A percentile compares a stretch with the other conserved stretches of the same genome.
phyloP scores from a whole-genome alignment of 495 filamentous ascomycete species.

The Trichoderma reesei region DNA sequence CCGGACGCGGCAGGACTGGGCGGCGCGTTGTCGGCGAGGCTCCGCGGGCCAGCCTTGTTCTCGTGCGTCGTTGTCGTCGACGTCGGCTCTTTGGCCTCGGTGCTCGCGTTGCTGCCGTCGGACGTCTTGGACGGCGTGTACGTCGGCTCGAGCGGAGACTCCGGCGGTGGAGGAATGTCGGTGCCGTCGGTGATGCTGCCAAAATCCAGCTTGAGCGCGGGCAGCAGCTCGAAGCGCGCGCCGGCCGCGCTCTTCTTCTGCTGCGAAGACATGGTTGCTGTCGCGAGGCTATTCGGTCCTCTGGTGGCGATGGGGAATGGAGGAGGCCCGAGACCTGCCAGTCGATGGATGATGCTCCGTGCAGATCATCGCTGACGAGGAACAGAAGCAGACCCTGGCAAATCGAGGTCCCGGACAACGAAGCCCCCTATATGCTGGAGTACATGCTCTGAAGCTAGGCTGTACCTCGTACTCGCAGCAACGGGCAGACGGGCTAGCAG shows the following conservation, averaged over 20 bases:
- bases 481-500: too few species aligned
- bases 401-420: not conserved
- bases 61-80: slow-evolving; percentile 23
- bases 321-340: not conserved
- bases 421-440: not conserved
- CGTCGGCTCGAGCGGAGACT: slow-evolving; percentile 37
- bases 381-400: not conserved
- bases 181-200: slow-evolving; percentile 47
- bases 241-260: not conserved
- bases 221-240: slow-evolving; percentile 38
- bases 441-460: not conserved
- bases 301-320: not conserved
- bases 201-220: slow-evolving; percentile 40
- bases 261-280: not conserved
- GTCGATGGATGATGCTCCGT: not conserved
- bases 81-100: slow-evolving; percentile 21
- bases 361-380: not conserved
- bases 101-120: slow-evolving; percentile 15
- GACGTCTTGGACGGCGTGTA: slow-evolving; percentile 22
- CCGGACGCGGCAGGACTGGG: slow-evolving; percentile 34
- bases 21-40: slow-evolving; percentile 33
- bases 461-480: not conserved
- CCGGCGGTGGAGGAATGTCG: slow-evolving; percentile 44
- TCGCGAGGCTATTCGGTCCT: not conserved
- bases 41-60: slow-evolving; percentile 27